Conservation (phyloP, 352 stramenopile species). For the Globisporangium parvum region DNA sequence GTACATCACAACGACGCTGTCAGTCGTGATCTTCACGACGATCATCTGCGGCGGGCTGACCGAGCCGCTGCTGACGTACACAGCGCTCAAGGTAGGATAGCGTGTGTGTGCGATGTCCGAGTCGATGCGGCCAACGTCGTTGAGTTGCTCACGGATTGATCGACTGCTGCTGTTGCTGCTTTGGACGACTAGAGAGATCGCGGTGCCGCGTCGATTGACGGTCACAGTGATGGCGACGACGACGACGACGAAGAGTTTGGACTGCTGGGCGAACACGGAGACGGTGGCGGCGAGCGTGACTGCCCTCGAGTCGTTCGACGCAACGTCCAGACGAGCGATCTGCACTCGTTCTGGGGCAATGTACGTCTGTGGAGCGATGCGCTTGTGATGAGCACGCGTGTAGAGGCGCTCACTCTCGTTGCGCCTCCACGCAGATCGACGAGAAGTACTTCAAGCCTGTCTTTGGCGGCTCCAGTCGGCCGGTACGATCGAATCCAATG, state of each 20-base stretch:
- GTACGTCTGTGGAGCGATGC: conserved; percentile 12
- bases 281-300: conserved; percentile 17
- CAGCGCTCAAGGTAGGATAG: conserved; percentile 47
- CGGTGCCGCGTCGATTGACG: conserved; percentile 4
- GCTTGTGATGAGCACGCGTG: too few species aligned
- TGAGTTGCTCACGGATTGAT: too few species aligned
- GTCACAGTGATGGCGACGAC: conserved; percentile 3
- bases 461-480: conserved; percentile 42
- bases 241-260: conserved; percentile 36
- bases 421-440: conserved; percentile 31
- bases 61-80: conserved; percentile 84
- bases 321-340: conserved; percentile 20
- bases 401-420: background rate
- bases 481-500: background rate
- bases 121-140: background rate
- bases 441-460: conserved; percentile 64
- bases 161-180: background rate
- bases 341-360: conserved; percentile 66
- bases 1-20: conserved; percentile 68
- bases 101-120: background rate
- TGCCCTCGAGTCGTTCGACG: conserved; percentile 17
- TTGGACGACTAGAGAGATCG: conserved; percentile 7
- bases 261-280: conserved; percentile 15
- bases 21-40: conserved; percentile 95
- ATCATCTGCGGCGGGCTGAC: conserved; percentile 92